Evolutionary conservation across 2,329 filamentous ascomycete species (phyloP).

Genomic region (Aspergillus candidus): DNA sequence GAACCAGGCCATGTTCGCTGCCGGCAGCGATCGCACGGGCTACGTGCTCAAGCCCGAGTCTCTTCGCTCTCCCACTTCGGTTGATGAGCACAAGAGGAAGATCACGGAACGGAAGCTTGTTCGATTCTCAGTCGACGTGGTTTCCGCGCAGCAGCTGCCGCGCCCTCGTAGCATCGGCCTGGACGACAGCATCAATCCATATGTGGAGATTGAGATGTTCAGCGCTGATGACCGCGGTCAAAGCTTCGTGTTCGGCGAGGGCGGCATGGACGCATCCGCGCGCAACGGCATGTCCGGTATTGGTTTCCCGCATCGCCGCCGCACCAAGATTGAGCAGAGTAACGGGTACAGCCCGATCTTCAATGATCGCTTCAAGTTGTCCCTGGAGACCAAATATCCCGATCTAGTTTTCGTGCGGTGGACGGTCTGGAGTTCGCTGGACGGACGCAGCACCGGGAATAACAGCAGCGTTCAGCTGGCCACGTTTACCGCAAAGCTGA

Average conservation of each 20-base stretch:
- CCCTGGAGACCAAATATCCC: conserved; percentile 86
- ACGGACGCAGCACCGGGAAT: conserved; percentile 64
- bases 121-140: conserved; percentile 76
- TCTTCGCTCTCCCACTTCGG: conserved; percentile 49
- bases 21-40: conserved; percentile 75
- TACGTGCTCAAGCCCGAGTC: conserved; percentile 91
- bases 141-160: conserved; percentile 93
- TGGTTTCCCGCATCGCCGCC: conserved; percentile 66
- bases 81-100: conserved; percentile 27
- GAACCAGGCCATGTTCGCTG: conserved; percentile 96
- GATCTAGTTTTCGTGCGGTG: conserved; percentile 90
- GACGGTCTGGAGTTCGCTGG: conserved; percentile 80
- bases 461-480: conserved; percentile 62
- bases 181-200: conserved; percentile 77
- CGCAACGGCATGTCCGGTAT: conserved; percentile 61
- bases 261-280: conserved; percentile 59
- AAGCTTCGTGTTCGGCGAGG: conserved; percentile 60
- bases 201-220: conserved; percentile 91
- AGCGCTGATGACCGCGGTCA: conserved; percentile 87
- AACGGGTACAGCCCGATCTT: conserved; percentile 95
- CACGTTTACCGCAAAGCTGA: conserved; percentile 87
- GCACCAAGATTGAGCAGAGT: conserved; percentile 72
- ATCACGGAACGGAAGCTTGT: conserved; percentile 77
- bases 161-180: conserved; percentile 67
- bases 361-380: conserved; percentile 70